Percentiles rank a stretch among this genome's conserved stretches.
Conservation (phyloP, 1,139 yeast species). For the Diutina neorugosa region DNA sequence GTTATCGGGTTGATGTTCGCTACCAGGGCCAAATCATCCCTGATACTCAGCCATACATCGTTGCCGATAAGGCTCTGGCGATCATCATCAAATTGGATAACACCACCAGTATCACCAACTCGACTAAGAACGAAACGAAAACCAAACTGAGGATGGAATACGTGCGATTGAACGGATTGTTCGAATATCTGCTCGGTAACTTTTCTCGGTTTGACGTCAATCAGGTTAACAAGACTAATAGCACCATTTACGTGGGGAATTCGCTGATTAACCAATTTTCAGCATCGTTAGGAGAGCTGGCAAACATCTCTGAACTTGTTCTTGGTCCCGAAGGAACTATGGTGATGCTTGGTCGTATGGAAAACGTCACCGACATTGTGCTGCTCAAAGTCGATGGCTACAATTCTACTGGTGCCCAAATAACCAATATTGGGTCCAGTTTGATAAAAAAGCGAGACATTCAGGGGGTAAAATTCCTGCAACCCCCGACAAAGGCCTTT, state of each 20-base stretch:
- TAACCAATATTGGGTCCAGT: neutral
- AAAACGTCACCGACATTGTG: conserved; percentile 25
- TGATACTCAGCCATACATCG: conserved; percentile 31
- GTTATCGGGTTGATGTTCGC: neutral
- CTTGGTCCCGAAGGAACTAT: conserved; percentile 16
- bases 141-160: conserved; percentile 4
- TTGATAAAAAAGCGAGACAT: neutral
- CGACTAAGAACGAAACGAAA: conserved; percentile 14
- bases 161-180: conserved; percentile 51
- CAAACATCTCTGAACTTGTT: conserved; percentile 25
- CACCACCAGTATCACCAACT: conserved; percentile 17
- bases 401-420: conserved; percentile 13
- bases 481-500: neutral
- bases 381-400: conserved; percentile 18
- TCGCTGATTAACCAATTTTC: conserved; percentile 61
- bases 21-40: neutral
- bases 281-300: conserved; percentile 26
- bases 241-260: conserved; percentile 44
- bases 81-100: conserved; percentile 40
- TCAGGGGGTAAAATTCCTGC: neutral
- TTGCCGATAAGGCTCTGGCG: conserved; percentile 61
- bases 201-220: conserved; percentile 37
- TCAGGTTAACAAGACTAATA: conserved; percentile 9
- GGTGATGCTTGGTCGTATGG: conserved; percentile 25
- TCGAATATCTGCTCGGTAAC: conserved; percentile 69